These are phyloP conservation scores for Solanum raphanifolium DNA, from an alignment of 257 asterid species.

Conservation along the genomic window DNA sequence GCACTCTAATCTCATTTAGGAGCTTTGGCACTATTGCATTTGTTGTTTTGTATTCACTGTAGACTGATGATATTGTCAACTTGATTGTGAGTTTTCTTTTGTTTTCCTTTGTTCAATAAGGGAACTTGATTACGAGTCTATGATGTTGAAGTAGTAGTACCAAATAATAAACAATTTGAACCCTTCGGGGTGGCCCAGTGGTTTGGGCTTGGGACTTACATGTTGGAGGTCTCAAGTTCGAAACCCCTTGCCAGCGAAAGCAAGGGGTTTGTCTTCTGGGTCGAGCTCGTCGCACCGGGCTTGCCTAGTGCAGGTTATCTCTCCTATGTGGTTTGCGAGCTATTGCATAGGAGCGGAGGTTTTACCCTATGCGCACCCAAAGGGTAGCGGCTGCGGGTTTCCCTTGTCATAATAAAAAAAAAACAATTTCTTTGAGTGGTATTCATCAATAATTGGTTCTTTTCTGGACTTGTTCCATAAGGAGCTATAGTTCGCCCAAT, in stretches of 20 bases:
- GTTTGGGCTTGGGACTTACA: too few species aligned
- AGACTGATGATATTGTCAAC: neutral
- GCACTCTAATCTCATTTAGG: neutral
- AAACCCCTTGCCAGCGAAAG: too few species aligned
- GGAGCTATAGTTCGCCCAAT: neutral
- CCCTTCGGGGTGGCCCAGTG: too few species aligned
- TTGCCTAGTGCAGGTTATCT: too few species aligned
- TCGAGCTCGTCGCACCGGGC: too few species aligned
- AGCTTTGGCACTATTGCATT: neutral
- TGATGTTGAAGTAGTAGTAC: neutral
- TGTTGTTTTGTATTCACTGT: neutral
- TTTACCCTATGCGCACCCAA: too few species aligned
- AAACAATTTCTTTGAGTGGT: neutral
- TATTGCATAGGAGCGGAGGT: too few species aligned
- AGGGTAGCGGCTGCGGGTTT: too few species aligned
- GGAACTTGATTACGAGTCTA: neutral
- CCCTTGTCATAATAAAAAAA: too few species aligned
- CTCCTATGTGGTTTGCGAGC: too few species aligned
- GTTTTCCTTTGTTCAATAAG: neutral
- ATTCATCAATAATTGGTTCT: neutral
- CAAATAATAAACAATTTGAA: neutral
- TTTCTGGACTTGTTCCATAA: neutral
- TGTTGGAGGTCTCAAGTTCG: too few species aligned
- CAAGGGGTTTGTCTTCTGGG: too few species aligned
- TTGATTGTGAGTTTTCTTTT: neutral